These are phyloP conservation scores for Galerina marginata DNA, from an alignment of 768 basidiomycete species.

Conservation along the genomic window DNA sequence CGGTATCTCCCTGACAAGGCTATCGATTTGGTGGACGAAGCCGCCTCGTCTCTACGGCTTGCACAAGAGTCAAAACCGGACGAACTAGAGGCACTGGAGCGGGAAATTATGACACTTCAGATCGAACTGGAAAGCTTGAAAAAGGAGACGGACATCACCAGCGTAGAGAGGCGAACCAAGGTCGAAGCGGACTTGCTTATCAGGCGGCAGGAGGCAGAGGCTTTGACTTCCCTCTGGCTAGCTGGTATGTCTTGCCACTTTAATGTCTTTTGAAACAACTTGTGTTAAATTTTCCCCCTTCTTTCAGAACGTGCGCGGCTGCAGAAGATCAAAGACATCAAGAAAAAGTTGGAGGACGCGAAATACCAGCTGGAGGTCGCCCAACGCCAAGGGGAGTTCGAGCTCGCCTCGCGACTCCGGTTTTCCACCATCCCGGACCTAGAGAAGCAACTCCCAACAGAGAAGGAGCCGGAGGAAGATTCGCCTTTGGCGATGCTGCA, in stretches of 20 bases:
- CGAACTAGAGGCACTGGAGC: conserved; percentile 79
- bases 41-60: conserved; percentile 83
- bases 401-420: conserved; percentile 81
- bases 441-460: conserved; percentile 69
- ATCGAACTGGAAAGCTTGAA: conserved; percentile 91
- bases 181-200: conserved; percentile 67
- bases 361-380: conserved; percentile 88
- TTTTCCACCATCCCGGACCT: conserved; percentile 87
- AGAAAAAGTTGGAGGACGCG: conserved; percentile 78
- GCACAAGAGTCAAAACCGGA: conserved; percentile 91
- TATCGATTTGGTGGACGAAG: conserved; percentile 93
- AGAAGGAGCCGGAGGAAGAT: conserved; percentile 47
- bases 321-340: conserved; percentile 72
- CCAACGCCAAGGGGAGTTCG: conserved; percentile 88
- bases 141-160: conserved; percentile 87
- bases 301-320: conserved; percentile 67
- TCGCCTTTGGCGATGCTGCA: conserved; percentile 72
- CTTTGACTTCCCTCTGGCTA: conserved; percentile 73
- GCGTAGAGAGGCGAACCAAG: conserved; percentile 69
- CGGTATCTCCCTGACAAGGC: conserved; percentile 91
- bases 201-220: conserved; percentile 67
- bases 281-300: no score
- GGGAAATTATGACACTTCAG: conserved; percentile 85
- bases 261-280: neutral
- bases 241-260: conserved; percentile 50